Conservation (phyloP, 2,329 filamentous ascomycete genomes). For the Fusarium napiforme region DNA sequence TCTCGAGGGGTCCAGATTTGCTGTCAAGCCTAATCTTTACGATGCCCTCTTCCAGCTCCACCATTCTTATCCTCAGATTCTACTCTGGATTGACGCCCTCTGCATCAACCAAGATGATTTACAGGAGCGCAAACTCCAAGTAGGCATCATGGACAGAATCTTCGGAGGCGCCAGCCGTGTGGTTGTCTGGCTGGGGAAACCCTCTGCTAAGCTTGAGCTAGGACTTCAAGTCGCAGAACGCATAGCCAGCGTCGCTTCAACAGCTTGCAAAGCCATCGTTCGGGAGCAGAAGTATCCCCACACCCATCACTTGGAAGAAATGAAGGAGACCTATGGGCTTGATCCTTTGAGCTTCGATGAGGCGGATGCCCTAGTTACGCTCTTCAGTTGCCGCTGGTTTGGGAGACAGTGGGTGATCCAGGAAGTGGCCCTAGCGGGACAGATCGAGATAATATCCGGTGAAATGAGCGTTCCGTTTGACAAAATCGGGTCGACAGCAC, state of each 20-base stretch:
- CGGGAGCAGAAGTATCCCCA: neutral
- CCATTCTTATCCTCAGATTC: neutral
- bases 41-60: neutral
- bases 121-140: neutral
- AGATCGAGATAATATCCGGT: neutral
- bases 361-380: neutral
- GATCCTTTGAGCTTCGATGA: neutral
- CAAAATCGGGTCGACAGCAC: neutral
- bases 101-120: neutral
- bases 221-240: neutral
- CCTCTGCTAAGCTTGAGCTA: neutral
- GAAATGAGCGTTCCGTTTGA: neutral
- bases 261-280: neutral
- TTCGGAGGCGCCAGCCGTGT: neutral
- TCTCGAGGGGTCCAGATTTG: neutral
- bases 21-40: neutral
- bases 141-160: neutral
- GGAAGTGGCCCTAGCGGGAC: neutral
- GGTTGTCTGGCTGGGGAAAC: neutral
- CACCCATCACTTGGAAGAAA: neutral
- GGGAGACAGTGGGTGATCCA: neutral
- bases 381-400: neutral
- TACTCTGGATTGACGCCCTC: neutral
- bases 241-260: neutral
- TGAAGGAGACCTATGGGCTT: neutral